Evolutionary conservation across 805 yeast genomes (phyloP).

Genomic region (Yarrowia phangngaensis): DNA sequence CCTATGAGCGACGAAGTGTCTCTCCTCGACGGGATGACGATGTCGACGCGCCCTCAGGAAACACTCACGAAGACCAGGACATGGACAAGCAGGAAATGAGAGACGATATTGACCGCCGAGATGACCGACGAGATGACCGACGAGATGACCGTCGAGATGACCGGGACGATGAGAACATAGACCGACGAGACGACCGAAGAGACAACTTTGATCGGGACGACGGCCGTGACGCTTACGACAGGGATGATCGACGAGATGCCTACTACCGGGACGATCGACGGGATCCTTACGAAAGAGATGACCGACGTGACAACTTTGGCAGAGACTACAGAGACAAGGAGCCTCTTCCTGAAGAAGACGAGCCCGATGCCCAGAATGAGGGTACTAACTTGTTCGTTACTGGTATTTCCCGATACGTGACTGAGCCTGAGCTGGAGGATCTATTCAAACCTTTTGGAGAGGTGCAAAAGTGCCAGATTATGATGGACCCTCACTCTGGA

Average conservation of each 20-base stretch:
- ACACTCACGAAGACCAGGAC: conserved; percentile 17
- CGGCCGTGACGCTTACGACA: no score
- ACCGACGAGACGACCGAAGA: conserved; percentile 16
- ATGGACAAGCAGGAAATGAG: conserved; percentile 1
- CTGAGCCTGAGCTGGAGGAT: conserved; percentile 34
- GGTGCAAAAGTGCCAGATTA: conserved; percentile 41
- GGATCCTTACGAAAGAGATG: conserved; percentile 15
- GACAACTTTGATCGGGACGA: no score
- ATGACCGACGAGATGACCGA: conserved; percentile 21
- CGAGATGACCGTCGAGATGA: conserved; percentile 37
- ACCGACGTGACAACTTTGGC: conserved; percentile 8
- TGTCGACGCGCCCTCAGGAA: conserved; percentile 9
- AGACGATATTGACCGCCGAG: conserved; percentile 17
- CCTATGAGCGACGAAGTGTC: conserved; percentile 30
- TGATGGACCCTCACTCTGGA: conserved; percentile 46
- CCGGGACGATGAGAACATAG: conserved; percentile 9
- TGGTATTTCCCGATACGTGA: conserved; percentile 37
- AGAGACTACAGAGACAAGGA: conserved; percentile 15
- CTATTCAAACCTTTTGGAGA: conserved; percentile 36
- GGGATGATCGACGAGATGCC: conserved; percentile 15
- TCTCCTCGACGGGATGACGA: conserved; percentile 32
- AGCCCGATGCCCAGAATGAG: conserved; percentile 34
- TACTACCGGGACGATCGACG: conserved; percentile 21
- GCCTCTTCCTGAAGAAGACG: conserved; percentile 31
- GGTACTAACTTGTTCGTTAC: conserved; percentile 41